Percentiles rank a stretch among this genome's conserved stretches.
These are phyloP conservation scores for Triticum dicoccoides DNA, from an alignment of 176 grass and related monocot genomes.

Conservation along the genomic window DNA sequence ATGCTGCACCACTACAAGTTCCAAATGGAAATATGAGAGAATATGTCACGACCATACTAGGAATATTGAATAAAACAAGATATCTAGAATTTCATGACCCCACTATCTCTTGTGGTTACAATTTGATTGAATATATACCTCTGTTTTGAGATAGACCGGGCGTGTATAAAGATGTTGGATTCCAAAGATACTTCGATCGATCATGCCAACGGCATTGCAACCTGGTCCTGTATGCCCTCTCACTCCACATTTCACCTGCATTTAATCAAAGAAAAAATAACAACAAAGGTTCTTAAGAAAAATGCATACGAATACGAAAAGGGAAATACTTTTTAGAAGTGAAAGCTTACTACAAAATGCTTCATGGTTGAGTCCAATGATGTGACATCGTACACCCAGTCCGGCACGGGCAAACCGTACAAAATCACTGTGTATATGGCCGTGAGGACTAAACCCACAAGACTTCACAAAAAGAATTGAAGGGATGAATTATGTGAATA, in stretches of 20 bases:
- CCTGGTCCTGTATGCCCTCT: slow-evolving; percentile 63
- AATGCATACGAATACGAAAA: not conserved
- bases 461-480: slow-evolving; percentile 22
- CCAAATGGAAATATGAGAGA: not conserved
- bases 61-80: not conserved
- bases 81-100: not conserved
- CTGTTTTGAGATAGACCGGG: slow-evolving; percentile 60
- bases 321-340: not conserved
- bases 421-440: slow-evolving; percentile 40
- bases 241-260: slow-evolving; percentile 65
- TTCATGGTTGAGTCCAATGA: slow-evolving; percentile 9
- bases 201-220: slow-evolving; percentile 73
- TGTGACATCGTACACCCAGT: slow-evolving; percentile 59
- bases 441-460: slow-evolving; percentile 58
- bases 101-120: not conserved
- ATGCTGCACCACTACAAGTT: slow-evolving; percentile 68
- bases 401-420: slow-evolving; percentile 54
- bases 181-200: slow-evolving; percentile 62
- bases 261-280: not conserved
- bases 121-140: slow-evolving; percentile 13
- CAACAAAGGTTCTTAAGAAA: not conserved
- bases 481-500: not conserved
- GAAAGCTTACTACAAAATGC: slow-evolving; percentile 41
- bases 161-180: slow-evolving; percentile 66
- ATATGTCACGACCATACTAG: not conserved